Conservation (phyloP, 208 protist species). For the Leishmania arabica region DNA sequence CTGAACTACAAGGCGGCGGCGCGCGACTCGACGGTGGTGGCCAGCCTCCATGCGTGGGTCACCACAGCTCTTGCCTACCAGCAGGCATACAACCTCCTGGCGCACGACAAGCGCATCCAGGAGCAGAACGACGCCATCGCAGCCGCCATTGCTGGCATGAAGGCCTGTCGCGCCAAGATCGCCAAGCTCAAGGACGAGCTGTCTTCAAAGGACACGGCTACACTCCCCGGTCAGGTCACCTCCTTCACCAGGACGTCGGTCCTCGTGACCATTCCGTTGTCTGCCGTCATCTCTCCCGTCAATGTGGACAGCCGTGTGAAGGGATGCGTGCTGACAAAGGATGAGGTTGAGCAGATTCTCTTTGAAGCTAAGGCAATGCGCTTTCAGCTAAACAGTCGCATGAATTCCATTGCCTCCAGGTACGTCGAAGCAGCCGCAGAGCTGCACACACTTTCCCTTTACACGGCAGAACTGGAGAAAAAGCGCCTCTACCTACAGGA, state of each 20-base stretch:
- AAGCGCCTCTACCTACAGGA: constrained; percentile 57
- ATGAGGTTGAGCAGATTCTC: constrained; percentile 48
- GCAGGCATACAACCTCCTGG: constrained; percentile 56
- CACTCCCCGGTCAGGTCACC: constrained; percentile 43
- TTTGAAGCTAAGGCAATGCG: constrained; percentile 33
- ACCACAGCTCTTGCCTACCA: constrained; percentile 65
- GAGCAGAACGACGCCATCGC: constrained; percentile 65
- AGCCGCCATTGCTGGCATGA: constrained; percentile 58
- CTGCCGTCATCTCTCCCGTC: constrained; percentile 51
- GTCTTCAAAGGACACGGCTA: constrained; percentile 26
- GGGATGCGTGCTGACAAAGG: constrained; percentile 53
- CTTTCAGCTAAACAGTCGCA: constrained; percentile 39
- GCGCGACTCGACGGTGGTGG: constrained; percentile 46
- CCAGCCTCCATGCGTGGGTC: constrained; percentile 60
- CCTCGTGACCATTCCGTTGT: constrained; percentile 47
- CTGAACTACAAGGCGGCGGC: constrained; percentile 44
- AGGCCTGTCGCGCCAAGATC: constrained; percentile 62
- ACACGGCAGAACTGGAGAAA: constrained; percentile 55
- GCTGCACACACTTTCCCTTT: constrained; percentile 50
- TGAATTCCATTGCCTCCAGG: constrained; percentile 21
- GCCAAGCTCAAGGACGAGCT: constrained; percentile 68
- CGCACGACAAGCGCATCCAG: constrained; percentile 59
- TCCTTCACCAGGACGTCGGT: constrained; percentile 67
- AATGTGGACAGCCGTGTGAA: constrained; percentile 35
- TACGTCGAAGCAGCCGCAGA: constrained; percentile 39